Conservation (phyloP, 2,329 filamentous ascomycete genomes). For the Parafenestella ontariensis region DNA sequence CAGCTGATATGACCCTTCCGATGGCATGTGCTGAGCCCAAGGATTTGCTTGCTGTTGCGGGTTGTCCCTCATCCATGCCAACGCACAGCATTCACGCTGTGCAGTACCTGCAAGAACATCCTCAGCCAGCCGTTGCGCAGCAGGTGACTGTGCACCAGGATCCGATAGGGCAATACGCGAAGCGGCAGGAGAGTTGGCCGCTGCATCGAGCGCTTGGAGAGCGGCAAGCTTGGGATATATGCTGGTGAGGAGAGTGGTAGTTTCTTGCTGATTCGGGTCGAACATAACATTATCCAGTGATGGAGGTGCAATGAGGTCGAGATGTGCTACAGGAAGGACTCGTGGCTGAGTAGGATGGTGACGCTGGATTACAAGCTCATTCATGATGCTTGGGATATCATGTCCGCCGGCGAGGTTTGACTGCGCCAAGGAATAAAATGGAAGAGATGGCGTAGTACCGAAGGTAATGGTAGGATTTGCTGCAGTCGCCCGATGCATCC, state of each 20-base stretch:
- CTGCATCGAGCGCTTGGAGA: slow-evolving; percentile 54
- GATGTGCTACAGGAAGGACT: slow-evolving; percentile 49
- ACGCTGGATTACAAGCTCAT: slow-evolving; percentile 48
- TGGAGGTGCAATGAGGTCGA: slow-evolving; percentile 48
- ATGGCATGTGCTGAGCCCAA: slow-evolving; percentile 46
- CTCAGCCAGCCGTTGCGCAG: slow-evolving; percentile 66
- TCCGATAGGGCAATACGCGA: slow-evolving; percentile 69
- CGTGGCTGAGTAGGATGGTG: slow-evolving; percentile 49
- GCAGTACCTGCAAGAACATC: slow-evolving; percentile 67
- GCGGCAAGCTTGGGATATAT: slow-evolving; percentile 58
- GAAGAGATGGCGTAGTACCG: slow-evolving; percentile 72
- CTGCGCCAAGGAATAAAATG: slow-evolving; percentile 72
- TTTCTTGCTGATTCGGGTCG: slow-evolving; percentile 40
- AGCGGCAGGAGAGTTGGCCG: slow-evolving; percentile 54
- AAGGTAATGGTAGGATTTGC: slow-evolving; percentile 61
- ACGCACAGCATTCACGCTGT: slow-evolving; percentile 71
- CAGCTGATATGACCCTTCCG: slow-evolving; percentile 53
- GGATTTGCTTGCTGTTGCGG: slow-evolving; percentile 46
- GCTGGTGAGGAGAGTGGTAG: slow-evolving; percentile 46
- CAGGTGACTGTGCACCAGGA: slow-evolving; percentile 69
- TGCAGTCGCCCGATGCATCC: slow-evolving; percentile 55
- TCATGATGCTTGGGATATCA: slow-evolving; percentile 59
- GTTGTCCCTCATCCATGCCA: slow-evolving; percentile 67
- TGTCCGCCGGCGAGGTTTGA: slow-evolving; percentile 57
- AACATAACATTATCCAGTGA: slow-evolving; percentile 36